These are phyloP conservation scores for Apiospora pterosperma DNA, from an alignment of 2,329 filamentous ascomycete species.

Conservation along the genomic window DNA sequence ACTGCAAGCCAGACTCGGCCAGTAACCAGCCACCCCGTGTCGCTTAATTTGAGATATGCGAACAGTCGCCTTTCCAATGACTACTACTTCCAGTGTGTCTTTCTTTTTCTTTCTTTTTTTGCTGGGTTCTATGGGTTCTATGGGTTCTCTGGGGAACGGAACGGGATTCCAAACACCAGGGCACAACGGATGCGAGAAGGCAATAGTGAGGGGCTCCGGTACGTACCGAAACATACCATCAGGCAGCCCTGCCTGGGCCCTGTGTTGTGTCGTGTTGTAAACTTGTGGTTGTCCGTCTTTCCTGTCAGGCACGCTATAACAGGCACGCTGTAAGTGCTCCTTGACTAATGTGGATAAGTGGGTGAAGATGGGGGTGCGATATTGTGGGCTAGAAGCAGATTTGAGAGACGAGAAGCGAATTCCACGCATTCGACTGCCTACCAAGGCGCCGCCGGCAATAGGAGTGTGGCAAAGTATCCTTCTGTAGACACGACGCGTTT, in stretches of 20 bases:
- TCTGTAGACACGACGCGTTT: background rate
- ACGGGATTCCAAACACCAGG: background rate
- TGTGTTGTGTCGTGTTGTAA: background rate
- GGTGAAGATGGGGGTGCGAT: background rate
- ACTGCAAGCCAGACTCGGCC: background rate
- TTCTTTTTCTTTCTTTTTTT: background rate
- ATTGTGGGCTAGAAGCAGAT: background rate
- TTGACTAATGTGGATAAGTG: background rate
- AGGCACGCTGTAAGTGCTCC: background rate
- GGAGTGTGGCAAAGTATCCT: background rate
- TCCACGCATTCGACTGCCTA: background rate
- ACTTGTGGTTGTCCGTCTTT: background rate
- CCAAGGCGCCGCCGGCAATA: background rate
- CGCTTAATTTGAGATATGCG: background rate
- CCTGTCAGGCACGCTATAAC: background rate
- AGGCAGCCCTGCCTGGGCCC: background rate
- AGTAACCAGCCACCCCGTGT: slow-evolving; percentile 1
- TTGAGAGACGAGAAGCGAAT: background rate
- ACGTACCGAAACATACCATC: background rate
- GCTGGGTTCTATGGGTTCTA: too few species aligned
- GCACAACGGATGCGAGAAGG: background rate
- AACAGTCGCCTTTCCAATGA: background rate
- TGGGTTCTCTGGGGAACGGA: background rate
- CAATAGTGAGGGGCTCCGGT: background rate
- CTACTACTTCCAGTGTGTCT: background rate